Evolutionary conservation across 2,329 filamentous ascomycete genomes (phyloP).

Genomic region (Biscogniauxia sp.): DNA sequence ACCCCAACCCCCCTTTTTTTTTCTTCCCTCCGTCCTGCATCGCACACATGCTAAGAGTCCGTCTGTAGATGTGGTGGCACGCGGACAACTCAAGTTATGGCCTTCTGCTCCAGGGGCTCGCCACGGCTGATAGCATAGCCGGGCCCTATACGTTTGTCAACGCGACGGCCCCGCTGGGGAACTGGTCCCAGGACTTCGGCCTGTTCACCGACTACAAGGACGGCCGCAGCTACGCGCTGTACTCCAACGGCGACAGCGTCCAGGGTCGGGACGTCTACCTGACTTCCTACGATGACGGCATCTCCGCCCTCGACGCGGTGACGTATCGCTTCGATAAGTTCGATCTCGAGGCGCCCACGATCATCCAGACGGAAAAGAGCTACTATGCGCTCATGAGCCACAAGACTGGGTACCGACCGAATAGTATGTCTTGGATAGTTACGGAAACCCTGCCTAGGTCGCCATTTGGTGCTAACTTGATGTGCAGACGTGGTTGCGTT

Average conservation of each 20-base stretch:
- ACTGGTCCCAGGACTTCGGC: conserved; percentile 63
- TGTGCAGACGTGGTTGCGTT: conserved; percentile 51
- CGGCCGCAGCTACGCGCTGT: conserved; percentile 53
- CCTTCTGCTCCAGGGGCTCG: conserved; percentile 55
- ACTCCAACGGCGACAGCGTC: conserved; percentile 56
- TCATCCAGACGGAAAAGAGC: conserved; percentile 57
- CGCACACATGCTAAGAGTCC: background rate
- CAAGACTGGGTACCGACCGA: conserved; percentile 62
- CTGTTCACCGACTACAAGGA: conserved; percentile 60
- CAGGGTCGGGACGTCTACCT: conserved; percentile 58
- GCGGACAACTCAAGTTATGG: conserved; percentile 58
- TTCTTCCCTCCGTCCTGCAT: background rate
- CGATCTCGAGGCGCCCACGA: conserved; percentile 59
- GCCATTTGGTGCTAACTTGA: background rate
- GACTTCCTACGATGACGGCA: conserved; percentile 50
- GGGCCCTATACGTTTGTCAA: conserved; percentile 55
- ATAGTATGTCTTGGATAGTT: conserved; percentile 35
- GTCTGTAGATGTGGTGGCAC: conserved; percentile 54
- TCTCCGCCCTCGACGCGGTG: conserved; percentile 50
- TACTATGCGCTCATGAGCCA: conserved; percentile 63
- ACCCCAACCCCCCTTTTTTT: too few relatives aligned
- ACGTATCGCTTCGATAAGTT: conserved; percentile 57
- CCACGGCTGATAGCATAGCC: conserved; percentile 48
- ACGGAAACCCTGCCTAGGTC: background rate
- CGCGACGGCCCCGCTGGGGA: conserved; percentile 54